These are phyloP conservation scores for Diutina siamensis DNA, from an alignment of 1,139 yeast species.

Conservation along the genomic window DNA sequence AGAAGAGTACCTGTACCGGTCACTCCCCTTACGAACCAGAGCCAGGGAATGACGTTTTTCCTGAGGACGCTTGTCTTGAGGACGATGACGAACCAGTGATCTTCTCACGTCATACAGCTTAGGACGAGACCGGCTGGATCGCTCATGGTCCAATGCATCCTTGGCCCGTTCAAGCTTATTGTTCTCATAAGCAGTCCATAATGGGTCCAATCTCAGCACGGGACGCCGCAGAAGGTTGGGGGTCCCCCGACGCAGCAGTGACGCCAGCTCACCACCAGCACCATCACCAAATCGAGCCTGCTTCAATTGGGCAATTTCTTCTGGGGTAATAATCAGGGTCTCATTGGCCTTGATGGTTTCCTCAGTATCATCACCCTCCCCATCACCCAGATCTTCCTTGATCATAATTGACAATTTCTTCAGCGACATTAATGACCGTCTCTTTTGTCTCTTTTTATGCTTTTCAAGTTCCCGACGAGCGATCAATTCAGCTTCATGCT, in stretches of 20 bases:
- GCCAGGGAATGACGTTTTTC: neutral
- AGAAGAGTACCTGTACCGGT: slow-evolving; percentile 1
- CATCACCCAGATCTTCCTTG: slow-evolving; percentile 10
- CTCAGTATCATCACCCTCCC: slow-evolving; percentile 14
- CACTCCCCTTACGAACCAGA: neutral
- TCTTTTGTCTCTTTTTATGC: slow-evolving; percentile 32
- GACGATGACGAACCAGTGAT: neutral
- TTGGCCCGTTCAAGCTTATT: slow-evolving; percentile 37
- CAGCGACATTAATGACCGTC: slow-evolving; percentile 32
- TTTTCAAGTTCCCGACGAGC: slow-evolving; percentile 37
- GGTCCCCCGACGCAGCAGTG: slow-evolving; percentile 23
- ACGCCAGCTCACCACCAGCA: neutral
- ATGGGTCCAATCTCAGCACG: slow-evolving; percentile 61
- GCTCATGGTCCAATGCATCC: slow-evolving; percentile 31
- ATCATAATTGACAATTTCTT: slow-evolving; percentile 30
- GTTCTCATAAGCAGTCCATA: slow-evolving; percentile 37
- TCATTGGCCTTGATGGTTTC: slow-evolving; percentile 14
- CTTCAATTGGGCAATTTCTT: neutral
- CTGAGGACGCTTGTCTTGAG: no score
- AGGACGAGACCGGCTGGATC: slow-evolving; percentile 7
- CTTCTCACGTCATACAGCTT: neutral
- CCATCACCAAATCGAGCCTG: neutral
- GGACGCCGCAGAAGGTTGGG: slow-evolving; percentile 45
- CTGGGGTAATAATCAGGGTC: slow-evolving; percentile 1
- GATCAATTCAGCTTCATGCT: slow-evolving; percentile 35